Base-by-base conservation (phyloP, 1,284 basidiomycete species). In the Cryptococcus wingfieldii region DNA sequence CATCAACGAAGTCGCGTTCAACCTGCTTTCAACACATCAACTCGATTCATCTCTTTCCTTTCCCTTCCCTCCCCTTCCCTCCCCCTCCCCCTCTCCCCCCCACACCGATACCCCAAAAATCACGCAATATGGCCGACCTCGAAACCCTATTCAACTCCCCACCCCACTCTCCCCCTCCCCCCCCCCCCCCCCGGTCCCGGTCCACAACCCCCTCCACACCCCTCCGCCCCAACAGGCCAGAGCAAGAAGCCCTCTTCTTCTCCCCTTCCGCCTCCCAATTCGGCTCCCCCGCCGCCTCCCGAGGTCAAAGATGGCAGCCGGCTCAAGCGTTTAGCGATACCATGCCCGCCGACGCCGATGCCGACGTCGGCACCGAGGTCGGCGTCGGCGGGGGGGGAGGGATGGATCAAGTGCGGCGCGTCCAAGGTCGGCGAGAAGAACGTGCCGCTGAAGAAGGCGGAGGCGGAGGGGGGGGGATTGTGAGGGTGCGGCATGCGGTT, bases 131-230 rank as follows among this genome's bases (percentile, higher is more conserved):
- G 59, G 31, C 59, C 50, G 53, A 25, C 25, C 50, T 67, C 5
- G 48, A 50, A 5, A 58, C 68, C 57, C 62, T 72, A 2, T 72
- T 72, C 64, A 60, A 67, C 48, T 72, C 68, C 9, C 68, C 68
- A 9, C 54, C 64, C 12, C 31, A 34, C 31, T 34, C 31, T 6
- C 48, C 49, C 18, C 59, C 57, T 8, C 46, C 58, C 4, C 57
- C 45, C 14, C 46, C 51, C 51, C 53, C 51, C 18, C 34, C 55
- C 9, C 37, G 13, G 10, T 37, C 31, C 5, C 53, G 25, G 16
- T 14, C 38, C 38, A 8, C 38, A 48, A 27, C 51, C 39, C 10
- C 51, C 42, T 38, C n/a, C 50, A 27, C 31, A 41, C 47, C 2
- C 50, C 59, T 9, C 38, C 53, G 39, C 50, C 23, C 23, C 23